Base-by-base conservation (phyloP, 1,284 basidiomycete genomes). In the Butyriboletus appendiculatus region DNA sequence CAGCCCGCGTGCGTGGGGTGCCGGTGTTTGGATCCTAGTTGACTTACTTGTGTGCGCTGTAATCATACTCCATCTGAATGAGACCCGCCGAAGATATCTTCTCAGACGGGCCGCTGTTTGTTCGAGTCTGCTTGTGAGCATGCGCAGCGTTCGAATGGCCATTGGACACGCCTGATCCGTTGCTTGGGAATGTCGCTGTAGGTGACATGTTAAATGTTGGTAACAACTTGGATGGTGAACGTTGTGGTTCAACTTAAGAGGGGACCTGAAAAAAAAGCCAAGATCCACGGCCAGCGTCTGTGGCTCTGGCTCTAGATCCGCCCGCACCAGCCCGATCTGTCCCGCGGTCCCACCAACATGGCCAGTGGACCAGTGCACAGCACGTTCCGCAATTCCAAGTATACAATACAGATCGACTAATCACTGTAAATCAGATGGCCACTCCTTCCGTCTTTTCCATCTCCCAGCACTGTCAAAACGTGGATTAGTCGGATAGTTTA, bases 41-140 rank as follows among this genome's bases (percentile, higher is more conserved):
- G 47, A 82, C 88, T 82, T 72, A 94, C 92, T 94, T 94, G 80
- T 94, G 92, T 52, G 92, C 92, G 35, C 88, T 87, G 67, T 88
- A 82, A 67, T 92, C 81, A 66, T 90, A 82, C 74, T 98, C 96
- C 63, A 96, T 79, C 45, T 80, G 75, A 59, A 98, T 92, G 45
- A 94, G 81, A 52, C 90, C 81, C 46, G 83, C 77, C 22, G 86
- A 85, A 12, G 80, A 76, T 28, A 84, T 44, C 55, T 58, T 63
- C 8, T 58, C 62, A 10, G 50, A 18, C 1, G 37, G 8, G n/a
- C 18, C 35, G 24, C 48, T 45, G 20, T 3, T 18, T 5, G 52
- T 10, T 38, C 37, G 56, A 26, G 34, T 20, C 50, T 62, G 63
- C 50, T 67, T 67, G 46, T 22, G 57, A 15, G 40, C 26, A 20